Evolutionary conservation across 108 stramenopile genomes (phyloP).

Genomic region (Cyclotella atomus): DNA sequence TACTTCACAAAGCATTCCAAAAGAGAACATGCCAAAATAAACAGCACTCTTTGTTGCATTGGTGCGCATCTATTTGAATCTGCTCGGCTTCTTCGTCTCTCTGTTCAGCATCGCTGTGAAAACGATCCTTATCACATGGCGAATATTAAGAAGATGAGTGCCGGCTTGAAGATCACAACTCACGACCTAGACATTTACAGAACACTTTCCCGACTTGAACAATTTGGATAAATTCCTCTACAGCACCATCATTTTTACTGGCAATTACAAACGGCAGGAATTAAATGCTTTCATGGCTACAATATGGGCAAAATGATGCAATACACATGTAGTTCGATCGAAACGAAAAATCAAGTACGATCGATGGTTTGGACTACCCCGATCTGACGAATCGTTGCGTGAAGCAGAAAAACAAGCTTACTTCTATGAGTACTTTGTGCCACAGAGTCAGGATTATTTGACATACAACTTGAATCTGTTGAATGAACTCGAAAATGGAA

Average conservation of each 20-base stretch:
- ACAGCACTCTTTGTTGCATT: background rate
- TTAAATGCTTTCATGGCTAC: slow-evolving; percentile 7
- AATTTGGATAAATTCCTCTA: background rate
- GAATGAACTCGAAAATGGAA: background rate
- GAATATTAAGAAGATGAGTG: slow-evolving; percentile 10
- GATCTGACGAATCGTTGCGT: background rate
- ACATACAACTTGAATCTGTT: slow-evolving; percentile 11
- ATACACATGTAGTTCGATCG: slow-evolving; percentile 22
- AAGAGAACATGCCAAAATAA: slow-evolving; percentile 2
- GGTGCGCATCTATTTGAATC: slow-evolving; percentile 10
- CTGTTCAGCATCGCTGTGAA: slow-evolving; percentile 11
- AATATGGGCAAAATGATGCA: slow-evolving; percentile 12
- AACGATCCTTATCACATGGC: slow-evolving; percentile 8
- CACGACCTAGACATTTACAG: background rate
- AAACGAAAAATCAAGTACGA: slow-evolving; percentile 12
- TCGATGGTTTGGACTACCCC: background rate
- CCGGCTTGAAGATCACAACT: slow-evolving; percentile 1
- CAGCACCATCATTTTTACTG: background rate
- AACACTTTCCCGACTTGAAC: background rate
- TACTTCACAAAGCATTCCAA: background rate
- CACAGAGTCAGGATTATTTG: background rate
- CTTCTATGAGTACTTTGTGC: slow-evolving; percentile 24
- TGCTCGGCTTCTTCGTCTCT: background rate
- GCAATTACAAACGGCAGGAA: slow-evolving; percentile 12
- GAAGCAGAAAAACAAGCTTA: slow-evolving; percentile 7